These are phyloP conservation scores for Tricladium varicosporioides DNA, from an alignment of 2,329 filamentous ascomycete species.

Conservation along the genomic window DNA sequence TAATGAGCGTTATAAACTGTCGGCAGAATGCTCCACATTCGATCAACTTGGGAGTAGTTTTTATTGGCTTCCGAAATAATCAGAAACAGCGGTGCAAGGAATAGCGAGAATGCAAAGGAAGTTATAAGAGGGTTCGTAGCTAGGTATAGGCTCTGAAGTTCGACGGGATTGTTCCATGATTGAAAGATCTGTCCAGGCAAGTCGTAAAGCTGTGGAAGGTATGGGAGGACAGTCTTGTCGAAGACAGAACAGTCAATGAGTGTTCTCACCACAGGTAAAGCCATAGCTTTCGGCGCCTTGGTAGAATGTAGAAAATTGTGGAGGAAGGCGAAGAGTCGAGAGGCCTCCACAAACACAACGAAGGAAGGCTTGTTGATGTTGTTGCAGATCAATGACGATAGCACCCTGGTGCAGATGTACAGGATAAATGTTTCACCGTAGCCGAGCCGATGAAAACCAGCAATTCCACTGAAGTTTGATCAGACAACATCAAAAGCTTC, in stretches of 20 bases:
- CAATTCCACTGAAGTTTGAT: neutral
- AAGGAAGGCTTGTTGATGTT: neutral
- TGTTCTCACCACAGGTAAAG: conserved; percentile 68
- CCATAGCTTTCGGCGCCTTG: conserved; percentile 47
- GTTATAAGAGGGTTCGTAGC: conserved; percentile 83
- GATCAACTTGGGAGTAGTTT: conserved; percentile 97
- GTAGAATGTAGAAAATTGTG: neutral
- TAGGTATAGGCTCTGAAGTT: conserved; percentile 70
- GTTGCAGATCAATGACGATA: neutral
- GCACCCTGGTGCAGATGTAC: neutral
- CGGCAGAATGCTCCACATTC: conserved; percentile 87
- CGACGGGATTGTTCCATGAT: conserved; percentile 57
- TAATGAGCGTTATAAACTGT: conserved; percentile 85
- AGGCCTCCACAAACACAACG: neutral
- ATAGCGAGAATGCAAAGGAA: conserved; percentile 68
- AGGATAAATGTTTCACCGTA: neutral
- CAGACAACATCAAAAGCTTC: conserved; percentile 2
- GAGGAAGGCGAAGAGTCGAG: neutral
- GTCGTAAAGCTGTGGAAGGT: conserved; percentile 64
- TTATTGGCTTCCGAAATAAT: conserved; percentile 78
- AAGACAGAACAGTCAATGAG: conserved; percentile 77
- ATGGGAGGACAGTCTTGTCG: conserved; percentile 71
- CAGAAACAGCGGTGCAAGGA: conserved; percentile 70
- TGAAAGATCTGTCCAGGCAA: conserved; percentile 65
- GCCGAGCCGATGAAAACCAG: neutral